Evolutionary conservation across 768 basidiomycete species (phyloP), one percentile per base, ranked within the genome.

Genomic region (Lactarius sp.): DNA sequence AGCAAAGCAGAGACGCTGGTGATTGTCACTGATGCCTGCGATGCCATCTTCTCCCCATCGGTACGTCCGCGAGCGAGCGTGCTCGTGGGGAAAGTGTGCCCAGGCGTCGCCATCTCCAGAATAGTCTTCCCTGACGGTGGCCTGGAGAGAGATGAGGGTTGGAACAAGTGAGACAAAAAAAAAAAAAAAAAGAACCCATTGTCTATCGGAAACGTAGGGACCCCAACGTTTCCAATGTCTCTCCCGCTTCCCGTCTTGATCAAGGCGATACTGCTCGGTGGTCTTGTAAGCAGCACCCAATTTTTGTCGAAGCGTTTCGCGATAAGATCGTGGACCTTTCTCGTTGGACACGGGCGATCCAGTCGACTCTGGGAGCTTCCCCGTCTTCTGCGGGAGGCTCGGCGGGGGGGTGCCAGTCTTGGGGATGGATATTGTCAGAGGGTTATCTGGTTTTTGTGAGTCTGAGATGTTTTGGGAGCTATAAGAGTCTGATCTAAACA

Each of bases 1-100:
- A 16, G 83, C 85, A 72, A 98, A 88, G 76, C 95, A 98, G 16
- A 99, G 79, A 42, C 92, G 86, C 69, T 94, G 94, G 74, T 95
- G 95, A 71, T 98, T 98, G 75, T 99, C 97, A 6, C 93, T 96
- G 69, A 98, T 89, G 49, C 97, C 97, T 37, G 90, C 97, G 61
- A 99, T 87, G 53, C 97, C 97, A 71, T 99, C 97, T 75, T 99
- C 97, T 49, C 97, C 97, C 97, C 97, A 99, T 71, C 97, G 83
- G 76, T 98, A 99, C 27, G 94, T 92, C 62, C 97, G 86, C 61
- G 93, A 95, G 64, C 94, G 83, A 1, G 94, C 89, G 60, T 95
- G 93, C 61, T 90, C 92, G 71, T 96, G 94, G 44, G 94, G 94
- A 72, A 97, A 97, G 72, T 95, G 92, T 62, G 83, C 86, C 94